Conservation (phyloP, 805 yeast species). For the Candida krabiensis region DNA sequence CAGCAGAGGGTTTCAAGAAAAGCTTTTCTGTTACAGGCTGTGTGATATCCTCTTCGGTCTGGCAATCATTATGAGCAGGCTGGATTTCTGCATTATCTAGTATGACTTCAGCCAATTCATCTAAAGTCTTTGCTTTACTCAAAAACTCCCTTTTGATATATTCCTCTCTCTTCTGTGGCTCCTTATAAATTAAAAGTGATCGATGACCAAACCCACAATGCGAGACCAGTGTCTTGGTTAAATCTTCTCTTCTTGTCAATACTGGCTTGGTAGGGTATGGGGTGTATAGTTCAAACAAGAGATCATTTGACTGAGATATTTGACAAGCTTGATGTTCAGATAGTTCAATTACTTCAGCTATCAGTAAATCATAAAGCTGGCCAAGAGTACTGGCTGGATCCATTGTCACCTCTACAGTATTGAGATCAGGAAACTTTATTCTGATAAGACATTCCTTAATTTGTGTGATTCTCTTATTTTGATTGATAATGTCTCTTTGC, state of each 20-base stretch:
- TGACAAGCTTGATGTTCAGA: constrained; percentile 30
- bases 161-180: constrained; percentile 17
- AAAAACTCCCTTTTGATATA: constrained; percentile 25
- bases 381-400: constrained; percentile 39
- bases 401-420: constrained; percentile 51
- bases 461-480: constrained; percentile 24
- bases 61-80: no score
- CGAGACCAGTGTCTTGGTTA: constrained; percentile 31
- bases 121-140: constrained; percentile 23
- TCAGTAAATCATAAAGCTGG: constrained; percentile 24
- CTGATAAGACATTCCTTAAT: constrained; percentile 43
- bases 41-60: constrained; percentile 3
- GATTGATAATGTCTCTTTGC: constrained; percentile 35
- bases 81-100: constrained; percentile 18
- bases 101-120: constrained; percentile 27
- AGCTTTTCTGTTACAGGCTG: no score
- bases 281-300: constrained; percentile 35
- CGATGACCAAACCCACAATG: constrained; percentile 44
- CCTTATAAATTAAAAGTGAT: constrained; percentile 25
- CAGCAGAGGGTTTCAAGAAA: no score
- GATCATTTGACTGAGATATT: constrained; percentile 15
- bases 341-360: constrained; percentile 30
- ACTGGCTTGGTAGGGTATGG: constrained; percentile 49
- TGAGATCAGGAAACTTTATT: constrained; percentile 58
- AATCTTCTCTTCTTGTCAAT: constrained; percentile 19